Evolutionary conservation across 192 early-diverging fungal species (phyloP).

Genomic region (Podila epigama): DNA sequence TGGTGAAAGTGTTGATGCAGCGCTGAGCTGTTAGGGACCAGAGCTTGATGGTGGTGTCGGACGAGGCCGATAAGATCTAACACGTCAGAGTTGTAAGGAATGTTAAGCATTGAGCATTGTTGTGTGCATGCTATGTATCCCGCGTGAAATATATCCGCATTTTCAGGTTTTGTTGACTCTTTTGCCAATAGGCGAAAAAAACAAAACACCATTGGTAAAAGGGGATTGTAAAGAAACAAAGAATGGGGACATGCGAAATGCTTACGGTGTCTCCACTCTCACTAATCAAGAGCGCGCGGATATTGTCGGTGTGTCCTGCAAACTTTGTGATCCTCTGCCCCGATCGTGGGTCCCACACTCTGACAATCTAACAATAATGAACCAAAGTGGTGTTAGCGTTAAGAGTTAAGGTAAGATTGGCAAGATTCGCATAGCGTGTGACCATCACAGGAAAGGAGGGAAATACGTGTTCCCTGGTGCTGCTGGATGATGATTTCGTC

Average conservation of each 20-base stretch:
- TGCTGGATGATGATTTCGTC: no score
- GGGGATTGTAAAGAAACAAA: neutral
- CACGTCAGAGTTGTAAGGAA: no score
- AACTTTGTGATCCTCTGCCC: constrained; percentile 78
- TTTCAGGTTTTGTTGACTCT: neutral
- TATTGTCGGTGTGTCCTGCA: constrained; percentile 95
- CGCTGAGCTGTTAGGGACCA: constrained; percentile 91
- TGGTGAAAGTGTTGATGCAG: constrained; percentile 89
- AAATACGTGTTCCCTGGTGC: no score
- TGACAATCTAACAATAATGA: constrained; percentile 67
- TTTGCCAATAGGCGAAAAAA: neutral
- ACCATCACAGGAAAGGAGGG: no score
- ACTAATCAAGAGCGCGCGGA: constrained; percentile 86
- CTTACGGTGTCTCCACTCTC: constrained; percentile 85
- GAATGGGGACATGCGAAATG: neutral
- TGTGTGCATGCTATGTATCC: no score
- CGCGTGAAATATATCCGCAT: no score
- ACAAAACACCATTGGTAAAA: neutral
- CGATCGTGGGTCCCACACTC: constrained; percentile 89
- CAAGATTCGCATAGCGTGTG: no score
- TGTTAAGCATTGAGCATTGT: no score
- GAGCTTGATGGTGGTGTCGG: constrained; percentile 96
- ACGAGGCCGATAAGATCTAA: constrained; percentile 91
- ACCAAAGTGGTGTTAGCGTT: neutral
- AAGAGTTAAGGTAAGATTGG: no score